Base-by-base conservation (phyloP, 2,329 filamentous ascomycete species). In the Anisogramma anomala region DNA sequence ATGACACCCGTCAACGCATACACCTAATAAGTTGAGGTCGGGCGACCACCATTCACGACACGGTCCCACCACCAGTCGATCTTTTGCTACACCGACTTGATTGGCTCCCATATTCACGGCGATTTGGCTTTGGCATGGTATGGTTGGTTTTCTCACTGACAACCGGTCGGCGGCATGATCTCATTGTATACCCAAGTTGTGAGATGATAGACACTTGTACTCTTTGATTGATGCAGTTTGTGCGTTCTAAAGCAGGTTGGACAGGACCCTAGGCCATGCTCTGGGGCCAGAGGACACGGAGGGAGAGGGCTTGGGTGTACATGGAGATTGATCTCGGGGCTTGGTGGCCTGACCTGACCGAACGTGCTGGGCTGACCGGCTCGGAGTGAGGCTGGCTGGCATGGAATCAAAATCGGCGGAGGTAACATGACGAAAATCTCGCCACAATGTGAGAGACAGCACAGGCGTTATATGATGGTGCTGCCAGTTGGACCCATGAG, bases 91-190 rank as follows among this genome's bases (percentile, higher is more conserved):
- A 36, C 22, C 40, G 35, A 22, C 36, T 5, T 10, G 15, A 31
- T 25, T 28, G 27, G 27, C 28, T 39, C 31, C 25, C 36, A 31
- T 33, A 41, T 41, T 19, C 20, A 27, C 28, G 42, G 37, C 14
- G 33, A 27, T 41, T 40, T n/a, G 33, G 42, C 23, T 30, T 44
- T 7, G 42, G 42, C 42, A 44, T 44, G 42, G 38, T 37, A 44
- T 41, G 34, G 42, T 31, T 44, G 30, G 18, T 32, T 30, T 33
- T 37, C 18, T 22, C 14, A 23, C 18, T 23, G 33, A 36, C 26
- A 26, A 33, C 19, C 11, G 37, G 42, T 15, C 22, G 42, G 32
- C 28, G 28, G 33, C 34, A 36, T 13, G 37, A 30, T 41, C 17
- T 19, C 35, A 41, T 44, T 44, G 42, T 37, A 41, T 44, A 32